Base-by-base conservation (phyloP, 2,329 filamentous ascomycete species). In the Pseudogymnoascus sp. region DNA sequence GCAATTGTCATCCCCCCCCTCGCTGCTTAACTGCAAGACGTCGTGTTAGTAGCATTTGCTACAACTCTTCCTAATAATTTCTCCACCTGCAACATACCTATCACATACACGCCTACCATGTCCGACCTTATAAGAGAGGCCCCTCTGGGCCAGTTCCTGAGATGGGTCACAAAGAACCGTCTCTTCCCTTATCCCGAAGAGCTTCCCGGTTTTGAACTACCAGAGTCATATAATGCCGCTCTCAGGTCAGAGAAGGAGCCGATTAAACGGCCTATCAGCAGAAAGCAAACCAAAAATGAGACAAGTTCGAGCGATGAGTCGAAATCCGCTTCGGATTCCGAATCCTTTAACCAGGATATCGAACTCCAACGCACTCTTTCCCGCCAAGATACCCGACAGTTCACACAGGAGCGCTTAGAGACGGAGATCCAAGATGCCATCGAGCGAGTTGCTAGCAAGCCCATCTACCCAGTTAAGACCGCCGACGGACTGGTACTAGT, bases 131-230 rank as follows among this genome's bases (percentile, higher is more conserved):
- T 86, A 63, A 76, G 83, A 70, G 84, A 86, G 63, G 78, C 83
- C 64, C 78, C 83, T 29, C 67, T 85, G 65, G 84, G 84, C 67
- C 83, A 86, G 67, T 66, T 85, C 59, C 77, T 87, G 66, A 78
- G 84, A 67, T 81, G 76, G 67, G 59, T 80, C 61, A 83, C 83
- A 2, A 72, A 73, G 33, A 84, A 83, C 69, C 77, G 73, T 43
- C 69, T 81, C 45, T 74, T 87, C 11, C 77, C 79, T 63, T 87
- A 86, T 64, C 83, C 83, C 14, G 84, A 87, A 74, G 85, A 88
- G 65, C 75, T 74, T 64, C 67, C 78, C 21, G 82, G 75, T 66
- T 88, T 86, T 66, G 69, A 78, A 63, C 74, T 81, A 4, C 84
- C 83, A 2, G 65, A 66, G 55, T 67, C 69, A 31, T 81, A 81